Base-by-base conservation (phyloP, 495 filamentous ascomycete species). In the Hypoxylon lenormandii region DNA sequence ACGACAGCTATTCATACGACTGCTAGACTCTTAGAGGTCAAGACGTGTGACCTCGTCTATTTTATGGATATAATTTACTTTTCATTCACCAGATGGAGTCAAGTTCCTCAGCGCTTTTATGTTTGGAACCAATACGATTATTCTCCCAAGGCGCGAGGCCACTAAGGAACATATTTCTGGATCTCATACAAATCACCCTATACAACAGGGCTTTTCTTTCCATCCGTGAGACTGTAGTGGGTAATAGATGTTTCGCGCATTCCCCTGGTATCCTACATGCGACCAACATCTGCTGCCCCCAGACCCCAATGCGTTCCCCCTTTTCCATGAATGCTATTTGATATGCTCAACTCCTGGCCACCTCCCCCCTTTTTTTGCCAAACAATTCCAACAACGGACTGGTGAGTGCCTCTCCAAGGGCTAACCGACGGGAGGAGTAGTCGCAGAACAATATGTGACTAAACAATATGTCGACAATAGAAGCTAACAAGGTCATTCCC, bases 391-490 rank as follows among this genome's bases (percentile, higher is more conserved):
- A 26, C 40, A 22, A 12, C 16, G 46, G 38, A 47, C 19, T 15
- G 33, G 38, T 19, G 56, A 43, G 33, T 13, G 30, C 45, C 22
- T 10, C 15, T 12, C 28, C 30, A 54, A 45, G 12, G 55, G 40
- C 13, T 4, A 5, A n/a, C 15, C 19, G 40, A 33, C 4, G n/a
- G 13, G 15, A 51, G 23, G n/a, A n/a, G 42, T 21, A n/a, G 13
- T 55, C 30, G 22, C 22, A 22, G 15, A 18, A 11, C 56, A 40
- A 11, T 61, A 40, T 43, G 22, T 52, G 51, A 57, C 23, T 62
- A 55, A 61, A 54, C 53, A 46, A 64, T 64, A 73, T 65, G 40
- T 68, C 51, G 37, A 54, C 42, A 49, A 50, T 66, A 66, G 33
- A 66, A 63, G 43, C 30, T 18, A 37, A 11, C 23, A 57, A 54